Percentiles rank a stretch among this genome's conserved stretches.
Conservation (phyloP, 495 filamentous ascomycete genomes). For the Aspergillus hancockii region DNA sequence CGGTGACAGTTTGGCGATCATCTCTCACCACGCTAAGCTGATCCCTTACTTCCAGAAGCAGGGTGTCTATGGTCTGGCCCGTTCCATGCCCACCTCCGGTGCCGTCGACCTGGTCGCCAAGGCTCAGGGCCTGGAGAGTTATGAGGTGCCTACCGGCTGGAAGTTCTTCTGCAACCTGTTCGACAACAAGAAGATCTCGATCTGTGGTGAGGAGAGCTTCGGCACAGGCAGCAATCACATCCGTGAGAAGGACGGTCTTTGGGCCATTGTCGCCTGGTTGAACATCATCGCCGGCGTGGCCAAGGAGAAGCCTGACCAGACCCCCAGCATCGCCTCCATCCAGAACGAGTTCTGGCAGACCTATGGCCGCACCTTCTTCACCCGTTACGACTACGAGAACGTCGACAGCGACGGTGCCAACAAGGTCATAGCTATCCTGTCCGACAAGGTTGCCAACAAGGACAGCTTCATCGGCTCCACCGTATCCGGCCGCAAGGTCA, state of each 20-base stretch:
- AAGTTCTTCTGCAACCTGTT: conserved; percentile 99
- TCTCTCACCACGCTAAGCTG: conserved; percentile 87
- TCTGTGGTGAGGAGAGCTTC: conserved; percentile 98
- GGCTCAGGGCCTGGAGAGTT: conserved; percentile 86
- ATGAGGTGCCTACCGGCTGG: conserved; percentile 98
- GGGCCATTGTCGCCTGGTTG: conserved; percentile 96
- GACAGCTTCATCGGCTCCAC: conserved; percentile 79
- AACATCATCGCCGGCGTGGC: conserved; percentile 97
- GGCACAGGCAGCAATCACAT: conserved; percentile 99
- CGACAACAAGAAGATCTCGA: conserved; percentile 95
- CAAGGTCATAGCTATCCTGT: conserved; percentile 78
- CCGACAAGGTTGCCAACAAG: conserved; percentile 66
- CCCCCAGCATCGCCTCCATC: conserved; percentile 89
- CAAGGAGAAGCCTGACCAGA: conserved; percentile 68
- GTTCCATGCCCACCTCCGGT: conserved; percentile 94
- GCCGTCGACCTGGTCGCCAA: conserved; percentile 94
- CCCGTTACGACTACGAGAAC: conserved; percentile 96
- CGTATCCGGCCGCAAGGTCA: conserved; percentile 77
- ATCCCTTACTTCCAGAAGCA: conserved; percentile 98
- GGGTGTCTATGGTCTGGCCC: conserved; percentile 90
- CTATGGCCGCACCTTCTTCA: conserved; percentile 98
- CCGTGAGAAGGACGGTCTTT: conserved; percentile 96
- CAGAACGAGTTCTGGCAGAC: conserved; percentile 96
- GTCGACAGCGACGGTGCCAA: conserved; percentile 87
- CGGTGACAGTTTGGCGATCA: conserved; percentile 95